Base-by-base conservation (phyloP, 345 rosid genomes). In the Gossypium longicalyx region DNA sequence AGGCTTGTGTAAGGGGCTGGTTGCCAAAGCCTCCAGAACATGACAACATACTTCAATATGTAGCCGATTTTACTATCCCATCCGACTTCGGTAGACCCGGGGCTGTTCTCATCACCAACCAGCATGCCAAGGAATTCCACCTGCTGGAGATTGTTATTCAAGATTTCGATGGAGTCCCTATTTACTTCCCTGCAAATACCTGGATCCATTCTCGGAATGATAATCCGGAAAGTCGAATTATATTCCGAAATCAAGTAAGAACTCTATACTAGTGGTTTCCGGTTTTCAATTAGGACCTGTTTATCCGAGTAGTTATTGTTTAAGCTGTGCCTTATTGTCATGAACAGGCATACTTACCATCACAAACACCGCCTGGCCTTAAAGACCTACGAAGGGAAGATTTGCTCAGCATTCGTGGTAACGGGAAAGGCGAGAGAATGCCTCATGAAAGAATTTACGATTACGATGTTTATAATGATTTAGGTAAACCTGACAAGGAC, bases 401-500 rank as follows among this genome's bases (percentile, higher is more conserved):
- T 81, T 84, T 92, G 64, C 54, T 78, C 19, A 81, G 88, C 73
- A 81, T 91, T 52, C 87, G 91, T 9, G 95, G 98, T 44, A 82
- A 87, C 68, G 97, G 97, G 0, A 84, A 86, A 82, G 98, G 95
- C 12, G 79, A 86, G 83, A 86, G 98, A 59, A 87, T 87, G 79
- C 72, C 73, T 65, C 88, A 90, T 61, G 98, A 94, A 9, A 86
- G 98, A 78, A 47, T 94, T 60, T 94, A 92, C 66, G 98, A 94
- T 73, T 94, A 87, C 64, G 98, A 84, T 67, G 76, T 80, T 49
- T 92, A 95, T 75, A 91, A 95, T 20, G 98, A 95, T 80, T 66
- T 95, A 70, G 99, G 99, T 0, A 91, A 90, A 79, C 97, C 98
- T 29, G 96, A 90, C 73, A 83, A 87, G 80, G 94, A 87, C 45